These are phyloP conservation scores for Fagus crenata DNA, from an alignment of 306 rosid genomes.

Conservation along the genomic window DNA sequence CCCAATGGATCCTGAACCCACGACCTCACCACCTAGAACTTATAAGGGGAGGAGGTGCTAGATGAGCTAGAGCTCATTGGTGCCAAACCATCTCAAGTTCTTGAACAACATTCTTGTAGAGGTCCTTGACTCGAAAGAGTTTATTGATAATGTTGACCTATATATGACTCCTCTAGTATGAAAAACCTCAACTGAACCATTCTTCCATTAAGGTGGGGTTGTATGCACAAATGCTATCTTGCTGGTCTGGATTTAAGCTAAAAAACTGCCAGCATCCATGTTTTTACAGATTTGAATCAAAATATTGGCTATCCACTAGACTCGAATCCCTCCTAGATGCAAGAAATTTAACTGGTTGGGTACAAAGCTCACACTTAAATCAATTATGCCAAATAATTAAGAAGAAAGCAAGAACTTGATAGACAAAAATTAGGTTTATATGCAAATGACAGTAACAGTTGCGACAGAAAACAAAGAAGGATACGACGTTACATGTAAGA, in stretches of 20 bases:
- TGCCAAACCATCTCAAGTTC: too few relatives aligned
- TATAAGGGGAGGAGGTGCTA: too few relatives aligned
- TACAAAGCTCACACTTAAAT: too few relatives aligned
- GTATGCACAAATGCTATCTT: background rate
- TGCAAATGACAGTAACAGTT: background rate
- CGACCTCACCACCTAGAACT: too few relatives aligned
- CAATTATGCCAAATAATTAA: background rate
- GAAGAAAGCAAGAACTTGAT: background rate
- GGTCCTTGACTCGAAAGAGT: too few relatives aligned
- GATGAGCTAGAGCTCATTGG: too few relatives aligned
- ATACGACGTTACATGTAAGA: constrained; percentile 7
- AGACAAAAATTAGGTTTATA: background rate
- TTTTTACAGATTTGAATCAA: constrained; percentile 2
- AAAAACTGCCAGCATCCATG: constrained; percentile 3
- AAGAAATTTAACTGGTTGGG: background rate
- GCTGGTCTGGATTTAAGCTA: background rate
- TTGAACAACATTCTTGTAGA: too few relatives aligned
- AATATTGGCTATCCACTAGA: constrained; percentile 4
- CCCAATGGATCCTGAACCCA: too few relatives aligned
- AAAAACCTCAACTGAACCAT: background rate
- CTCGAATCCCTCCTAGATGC: constrained; percentile 5
- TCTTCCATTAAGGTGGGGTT: background rate
- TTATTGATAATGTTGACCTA: background rate
- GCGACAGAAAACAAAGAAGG: background rate
- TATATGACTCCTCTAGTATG: background rate